Conservation (phyloP, 352 stramenopile genomes). For the Globisporangium takayamanum region DNA sequence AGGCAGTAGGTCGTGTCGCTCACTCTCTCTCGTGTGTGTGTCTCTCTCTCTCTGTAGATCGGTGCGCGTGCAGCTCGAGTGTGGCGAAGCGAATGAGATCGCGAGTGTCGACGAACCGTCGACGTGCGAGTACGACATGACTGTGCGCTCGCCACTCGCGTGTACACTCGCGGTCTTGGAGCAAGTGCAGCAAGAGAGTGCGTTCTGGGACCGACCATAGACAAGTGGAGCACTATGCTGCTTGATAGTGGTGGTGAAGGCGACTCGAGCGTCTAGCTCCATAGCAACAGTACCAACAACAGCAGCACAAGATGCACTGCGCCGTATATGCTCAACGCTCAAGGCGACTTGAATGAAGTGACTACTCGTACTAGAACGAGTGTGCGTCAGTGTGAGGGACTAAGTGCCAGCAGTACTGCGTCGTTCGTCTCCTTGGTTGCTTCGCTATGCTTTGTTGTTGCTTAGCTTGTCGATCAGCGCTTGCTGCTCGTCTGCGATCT, state of each 20-base stretch:
- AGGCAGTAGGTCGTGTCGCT: no score
- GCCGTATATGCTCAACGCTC: not conserved
- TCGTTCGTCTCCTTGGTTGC: not conserved
- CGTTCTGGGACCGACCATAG: slow-evolving; percentile 33
- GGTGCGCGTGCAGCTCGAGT: slow-evolving; percentile 72
- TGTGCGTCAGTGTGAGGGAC: not conserved
- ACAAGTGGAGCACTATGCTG: no score
- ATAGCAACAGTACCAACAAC: no score
- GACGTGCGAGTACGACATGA: slow-evolving; percentile 91
- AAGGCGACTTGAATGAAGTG: no score
- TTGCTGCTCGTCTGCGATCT: slow-evolving; percentile 79
- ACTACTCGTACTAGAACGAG: not conserved
- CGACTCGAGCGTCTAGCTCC: no score
- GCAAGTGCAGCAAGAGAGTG: slow-evolving; percentile 34
- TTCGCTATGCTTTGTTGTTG: slow-evolving; percentile 67
- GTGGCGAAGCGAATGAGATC: slow-evolving; percentile 74
- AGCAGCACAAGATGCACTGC: not conserved
- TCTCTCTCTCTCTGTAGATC: slow-evolving; percentile 19
- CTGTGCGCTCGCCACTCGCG: slow-evolving; percentile 52
- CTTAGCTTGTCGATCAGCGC: slow-evolving; percentile 81
- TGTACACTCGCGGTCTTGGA: slow-evolving; percentile 47
- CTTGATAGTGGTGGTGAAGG: not conserved
- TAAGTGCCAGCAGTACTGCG: not conserved
- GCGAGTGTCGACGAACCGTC: slow-evolving; percentile 89
- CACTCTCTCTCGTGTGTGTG: not conserved